Base-by-base conservation (phyloP, 208 protist species). In the Trypanosoma boissoni region DNA sequence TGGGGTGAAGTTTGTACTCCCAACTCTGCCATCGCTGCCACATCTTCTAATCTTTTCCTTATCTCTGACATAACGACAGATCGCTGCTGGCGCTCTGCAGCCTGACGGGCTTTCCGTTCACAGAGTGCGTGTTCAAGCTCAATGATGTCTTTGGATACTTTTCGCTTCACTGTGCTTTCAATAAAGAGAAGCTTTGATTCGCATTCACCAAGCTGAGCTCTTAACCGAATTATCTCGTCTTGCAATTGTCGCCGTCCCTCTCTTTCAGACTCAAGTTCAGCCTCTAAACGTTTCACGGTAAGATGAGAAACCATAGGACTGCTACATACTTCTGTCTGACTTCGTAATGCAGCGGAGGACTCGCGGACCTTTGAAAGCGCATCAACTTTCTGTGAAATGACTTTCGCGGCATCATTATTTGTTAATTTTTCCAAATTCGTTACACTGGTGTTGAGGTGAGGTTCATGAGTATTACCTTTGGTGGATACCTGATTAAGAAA, bases 171-270 rank as follows among this genome's bases (percentile, higher is more conserved):
- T 26, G 67, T 69, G 26, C 70, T 27, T 28, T 73, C 65, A 63
- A 83, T 64, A 37, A 78, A 60, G 2, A 37, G 50, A 37, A 76
- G 57, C 52, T 60, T 72, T 21, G 64, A 48, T 48, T 83, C 71
- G 53, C 69, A 78, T 23, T 74, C 60, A 12, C 64, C 55, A 9
- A 74, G 18, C 18, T 37, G 52, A 27, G 58, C n/a, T 21, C 66
- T 50, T 26, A 83, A 55, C 50, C 53, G 58, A 21, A 46, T 18
- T 7, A 78, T 20, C 31, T 72, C 55, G 20, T 67, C 48, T 23
- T 72, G 58, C 14, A 64, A 45, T 26, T 58, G 39, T 10, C 60
- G 42, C 7, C 58, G 58, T 14, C 28, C 41, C 43, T 65, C 49
- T 21, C 46, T 52, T 42, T 66, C 63, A 24, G 27, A 56, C 2